phyloP scores from a whole-genome alignment of 2,329 filamentous ascomycete species.

The Colletotrichum sp. region DNA sequence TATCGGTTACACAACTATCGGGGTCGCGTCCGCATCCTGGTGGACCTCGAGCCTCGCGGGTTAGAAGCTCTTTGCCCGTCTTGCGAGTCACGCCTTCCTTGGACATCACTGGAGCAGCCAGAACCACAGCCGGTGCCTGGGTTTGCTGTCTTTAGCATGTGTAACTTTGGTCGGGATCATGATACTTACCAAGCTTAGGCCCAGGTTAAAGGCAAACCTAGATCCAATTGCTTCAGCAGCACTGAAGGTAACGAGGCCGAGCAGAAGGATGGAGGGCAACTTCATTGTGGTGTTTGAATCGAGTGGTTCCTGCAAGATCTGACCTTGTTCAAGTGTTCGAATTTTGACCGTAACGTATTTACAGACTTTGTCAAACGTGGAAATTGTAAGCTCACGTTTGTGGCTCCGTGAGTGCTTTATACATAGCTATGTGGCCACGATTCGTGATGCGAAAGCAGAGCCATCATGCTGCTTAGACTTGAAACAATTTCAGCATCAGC shows the following conservation, averaged over 20 bases:
- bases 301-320: neutral
- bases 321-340: neutral
- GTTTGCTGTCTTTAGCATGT: accelerated
- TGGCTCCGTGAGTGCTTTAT: neutral
- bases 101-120: neutral
- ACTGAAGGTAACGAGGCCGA: neutral
- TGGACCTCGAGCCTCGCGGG: neutral
- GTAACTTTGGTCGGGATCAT: accelerated
- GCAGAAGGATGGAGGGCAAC: neutral
- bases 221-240: neutral
- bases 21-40: neutral
- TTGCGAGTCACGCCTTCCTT: neutral
- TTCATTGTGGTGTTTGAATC: neutral
- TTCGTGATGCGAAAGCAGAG: neutral
- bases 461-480: neutral
- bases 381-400: neutral
- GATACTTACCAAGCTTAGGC: neutral
- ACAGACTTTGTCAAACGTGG: accelerated
- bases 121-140: neutral
- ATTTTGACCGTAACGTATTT: neutral
- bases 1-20: neutral
- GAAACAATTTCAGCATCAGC: neutral
- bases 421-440: neutral
- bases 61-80: neutral
- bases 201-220: neutral